Evolutionary conservation across 139 green algal species (phyloP), one percentile per base, ranked within the genome.

Genomic region (Helicosporidium sp.): DNA sequence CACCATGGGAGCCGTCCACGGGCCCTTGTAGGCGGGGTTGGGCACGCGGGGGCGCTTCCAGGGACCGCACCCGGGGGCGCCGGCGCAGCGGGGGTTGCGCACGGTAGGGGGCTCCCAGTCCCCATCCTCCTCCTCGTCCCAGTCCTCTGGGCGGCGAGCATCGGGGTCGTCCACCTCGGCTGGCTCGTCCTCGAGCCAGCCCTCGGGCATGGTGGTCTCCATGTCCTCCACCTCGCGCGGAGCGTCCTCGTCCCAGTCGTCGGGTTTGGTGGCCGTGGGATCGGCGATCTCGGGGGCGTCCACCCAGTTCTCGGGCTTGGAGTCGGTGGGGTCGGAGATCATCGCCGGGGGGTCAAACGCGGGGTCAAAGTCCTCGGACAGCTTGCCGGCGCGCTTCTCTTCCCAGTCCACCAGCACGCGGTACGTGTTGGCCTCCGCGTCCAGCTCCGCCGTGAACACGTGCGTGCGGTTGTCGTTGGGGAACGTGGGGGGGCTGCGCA

Each of bases 51-150:
- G 85, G 22, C 69, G 69, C 42, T 65, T 69, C 85, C 85, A 95
- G 36, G 78, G 67, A 26, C 85, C 85, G 59, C 85, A 95, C 23
- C 85, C 85, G 23, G 69, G 60, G 0, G 50, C 76, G 6, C 59
- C 66, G 31, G 63, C 60, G 57, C 78, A 94, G 16, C 73, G 43
- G 26, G 76, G 81, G 72, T 92, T 92, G 46, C 61, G 24, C 17
- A 87, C 53, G 43, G 54, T 69, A 22, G 75, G 73, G 2, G 84
- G 52, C 69, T 84, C 75, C 87, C 87, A 96, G 28, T 76, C 71
- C 27, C 87, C 87, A 35, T 96, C 79, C 64, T 93, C 77, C 34
- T 91, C 85, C 31, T 92, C 78, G 55, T 96, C 87, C 86, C 86
- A 96, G 46, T 90, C 80, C n/a, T 83, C 73, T 7, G 86, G 86